Base-by-base conservation (phyloP, 371 early-diverging fungal genomes). In the Mucor racemosus region DNA sequence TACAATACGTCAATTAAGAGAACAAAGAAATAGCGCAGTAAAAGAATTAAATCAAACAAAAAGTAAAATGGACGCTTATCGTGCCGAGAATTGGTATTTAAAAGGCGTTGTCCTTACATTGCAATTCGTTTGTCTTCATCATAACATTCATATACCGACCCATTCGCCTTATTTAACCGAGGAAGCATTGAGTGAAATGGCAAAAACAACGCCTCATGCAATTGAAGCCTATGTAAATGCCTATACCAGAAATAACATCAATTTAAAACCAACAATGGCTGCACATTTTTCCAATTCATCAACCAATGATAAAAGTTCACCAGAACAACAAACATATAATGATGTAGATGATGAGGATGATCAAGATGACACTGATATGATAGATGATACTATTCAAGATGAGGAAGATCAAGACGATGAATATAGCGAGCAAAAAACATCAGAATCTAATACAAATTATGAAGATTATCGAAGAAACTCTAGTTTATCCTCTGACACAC, bases 1-100 rank as follows among this genome's bases (percentile, higher is more conserved):
- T 33, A 81, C 85, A 4, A 88, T 92, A 62, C 78, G 84, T 55
- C 82, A 82, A n/a, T 73, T 92, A 33, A 76, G 85, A 38, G 88
- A 89, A 39, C 82, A 76, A 59, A 74, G 83, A 42, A 73, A 81
- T 48, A 67, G 73, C 34, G 59, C 74, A 4, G 36, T 62, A 2
- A 65, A 77, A 42, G 90, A 90, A 61, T 67, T 82, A 17, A 56
- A 76, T 31, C 68, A 77, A 53, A 73, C 85, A 34, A 82, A 82
- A 39, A 66, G 62, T 35, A 69, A 77, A 34, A 65, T 88, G 40
- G 87, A 88, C 21, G 60, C 81, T 11, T 84, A 84, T 39, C 74
- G 81, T 58, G 73, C 79, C 17, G 91, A 92, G 39, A 90, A 83
- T 56, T 80, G 76, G 69, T 86, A 85, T 50, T 68, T 84, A 21